phyloP scores from a whole-genome alignment of 2,329 filamentous ascomycete species.

The Neonectria punicea region DNA sequence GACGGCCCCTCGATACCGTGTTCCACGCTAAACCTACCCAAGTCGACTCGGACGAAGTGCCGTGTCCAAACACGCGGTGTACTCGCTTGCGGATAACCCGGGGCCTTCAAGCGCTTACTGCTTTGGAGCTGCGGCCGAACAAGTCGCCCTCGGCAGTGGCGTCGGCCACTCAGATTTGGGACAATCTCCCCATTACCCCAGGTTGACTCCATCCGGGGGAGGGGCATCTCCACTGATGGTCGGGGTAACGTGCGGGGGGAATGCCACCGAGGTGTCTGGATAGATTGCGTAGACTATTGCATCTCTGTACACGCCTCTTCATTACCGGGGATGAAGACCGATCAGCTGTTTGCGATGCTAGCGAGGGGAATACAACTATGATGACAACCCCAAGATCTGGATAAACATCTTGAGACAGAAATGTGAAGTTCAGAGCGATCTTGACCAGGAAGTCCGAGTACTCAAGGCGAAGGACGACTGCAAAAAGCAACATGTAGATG shows the following conservation, averaged over 20 bases:
- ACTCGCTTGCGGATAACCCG: constrained; percentile 1
- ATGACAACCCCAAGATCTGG: too few relatives aligned
- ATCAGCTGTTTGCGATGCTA: neutral
- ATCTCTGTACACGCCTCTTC: neutral
- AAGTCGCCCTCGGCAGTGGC: constrained; percentile 3
- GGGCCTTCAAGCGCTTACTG: neutral
- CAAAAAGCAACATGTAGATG: neutral
- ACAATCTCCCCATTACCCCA: constrained; percentile 10
- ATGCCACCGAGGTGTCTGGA: neutral
- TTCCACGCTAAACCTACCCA: neutral
- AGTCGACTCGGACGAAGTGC: constrained; percentile 14
- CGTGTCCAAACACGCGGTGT: constrained; percentile 3
- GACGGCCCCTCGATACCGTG: neutral
- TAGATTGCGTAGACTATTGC: neutral
- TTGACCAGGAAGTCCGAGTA: too few relatives aligned
- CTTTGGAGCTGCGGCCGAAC: constrained; percentile 9
- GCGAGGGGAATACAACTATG: too few relatives aligned
- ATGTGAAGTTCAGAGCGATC: too few relatives aligned
- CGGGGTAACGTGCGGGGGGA: constrained; percentile 14
- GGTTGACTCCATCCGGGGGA: neutral
- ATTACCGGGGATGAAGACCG: neutral
- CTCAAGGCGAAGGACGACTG: too few relatives aligned
- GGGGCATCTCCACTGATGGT: constrained; percentile 1
- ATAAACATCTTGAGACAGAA: too few relatives aligned
- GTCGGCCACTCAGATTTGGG: neutral